Base-by-base conservation (phyloP, 2,329 filamentous ascomycete genomes). In the Aureobasidium sp. region DNA sequence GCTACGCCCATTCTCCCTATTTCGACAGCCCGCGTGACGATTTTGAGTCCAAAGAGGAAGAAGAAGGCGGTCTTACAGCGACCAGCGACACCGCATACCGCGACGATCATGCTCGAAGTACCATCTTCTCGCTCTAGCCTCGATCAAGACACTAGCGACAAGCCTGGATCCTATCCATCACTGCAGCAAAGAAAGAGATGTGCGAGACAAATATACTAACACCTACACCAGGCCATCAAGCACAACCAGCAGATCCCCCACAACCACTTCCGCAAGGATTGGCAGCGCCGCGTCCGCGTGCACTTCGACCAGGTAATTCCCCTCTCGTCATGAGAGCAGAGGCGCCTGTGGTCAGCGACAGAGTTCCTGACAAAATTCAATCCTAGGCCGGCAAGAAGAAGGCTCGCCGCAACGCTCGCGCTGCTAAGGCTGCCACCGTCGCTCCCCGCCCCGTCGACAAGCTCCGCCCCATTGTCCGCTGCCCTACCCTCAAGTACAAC, bases 261-360 rank as follows among this genome's bases (percentile, higher is more conserved):
- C 86, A 96, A 95, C 87, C 92, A 97, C 79, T 96, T 96, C 90
- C 92, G 91, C 83, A 97, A 96, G 91, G 92, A 99, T 86, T 99
- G 94, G 94, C 92, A 97, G 83, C 90, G 91, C 83, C 90, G 92
- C 83, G 94, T 99, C 78, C 90, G 91, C 83, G 90, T 90, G 81
- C 94, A 99, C 86, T 99, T 99, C 84, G 91, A 99, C 86, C 94
- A 97, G 91, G 93, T 96, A 93, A 82, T 75, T 79, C 77, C 80
- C 80, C 77, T 78, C 74, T 79, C 76, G 64, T 65, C 62, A 66
- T 79, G 77, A 80, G 78, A 79, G 78, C 72, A 76, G 77, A 76
- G 78, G 78, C 78, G 78, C 79, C 78, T 78, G 76, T 72, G 70
- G 67, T 66, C 69, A 61, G 53, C 61, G 70, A 65, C 71, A 70